Conservation (phyloP, 1,284 basidiomycete species). For the Sanghuangporus sanghuang region DNA sequence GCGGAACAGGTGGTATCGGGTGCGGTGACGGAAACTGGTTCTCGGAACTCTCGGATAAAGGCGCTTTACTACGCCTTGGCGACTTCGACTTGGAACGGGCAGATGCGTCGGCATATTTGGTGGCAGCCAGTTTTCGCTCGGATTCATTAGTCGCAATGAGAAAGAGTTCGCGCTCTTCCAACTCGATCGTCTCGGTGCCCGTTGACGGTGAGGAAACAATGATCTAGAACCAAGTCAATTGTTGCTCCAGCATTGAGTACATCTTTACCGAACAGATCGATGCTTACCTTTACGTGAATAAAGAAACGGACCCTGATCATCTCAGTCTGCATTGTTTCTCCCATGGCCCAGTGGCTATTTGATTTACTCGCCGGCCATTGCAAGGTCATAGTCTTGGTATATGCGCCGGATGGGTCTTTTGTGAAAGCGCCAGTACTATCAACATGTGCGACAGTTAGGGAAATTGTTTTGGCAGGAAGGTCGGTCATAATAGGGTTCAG, state of each 20-base stretch:
- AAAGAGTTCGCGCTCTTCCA: constrained; percentile 60
- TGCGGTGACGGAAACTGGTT: constrained; percentile 5
- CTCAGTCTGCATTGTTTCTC: constrained; percentile 65
- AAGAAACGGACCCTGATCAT: constrained; percentile 67
- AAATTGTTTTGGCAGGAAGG: constrained; percentile 40
- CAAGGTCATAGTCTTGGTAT: constrained; percentile 58
- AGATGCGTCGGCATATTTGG: constrained; percentile 43
- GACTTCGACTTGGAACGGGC: constrained; percentile 56
- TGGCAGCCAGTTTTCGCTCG: constrained; percentile 60
- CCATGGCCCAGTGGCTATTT: constrained; percentile 66
- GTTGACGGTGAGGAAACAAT: constrained; percentile 49
- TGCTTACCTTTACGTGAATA: constrained; percentile 58
- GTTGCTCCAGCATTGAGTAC: background rate
- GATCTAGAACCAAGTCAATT: constrained; percentile 34
- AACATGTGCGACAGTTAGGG: constrained; percentile 48
- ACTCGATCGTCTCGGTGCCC: constrained; percentile 57
- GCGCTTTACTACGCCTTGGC: constrained; percentile 34
- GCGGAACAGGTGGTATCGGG: constrained; percentile 14
- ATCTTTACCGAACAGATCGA: constrained; percentile 9
- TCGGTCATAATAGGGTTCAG: constrained; percentile 19
- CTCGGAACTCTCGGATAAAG: constrained; percentile 12
- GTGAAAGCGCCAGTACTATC: constrained; percentile 54
- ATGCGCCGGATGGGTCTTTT: constrained; percentile 49
- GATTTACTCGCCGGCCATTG: constrained; percentile 70
- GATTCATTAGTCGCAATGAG: constrained; percentile 64